A percentile compares a stretch with the other conserved stretches of the same genome.
Conservation (phyloP, 2,329 filamentous ascomycete species). For the Juglanconis juglandina region DNA sequence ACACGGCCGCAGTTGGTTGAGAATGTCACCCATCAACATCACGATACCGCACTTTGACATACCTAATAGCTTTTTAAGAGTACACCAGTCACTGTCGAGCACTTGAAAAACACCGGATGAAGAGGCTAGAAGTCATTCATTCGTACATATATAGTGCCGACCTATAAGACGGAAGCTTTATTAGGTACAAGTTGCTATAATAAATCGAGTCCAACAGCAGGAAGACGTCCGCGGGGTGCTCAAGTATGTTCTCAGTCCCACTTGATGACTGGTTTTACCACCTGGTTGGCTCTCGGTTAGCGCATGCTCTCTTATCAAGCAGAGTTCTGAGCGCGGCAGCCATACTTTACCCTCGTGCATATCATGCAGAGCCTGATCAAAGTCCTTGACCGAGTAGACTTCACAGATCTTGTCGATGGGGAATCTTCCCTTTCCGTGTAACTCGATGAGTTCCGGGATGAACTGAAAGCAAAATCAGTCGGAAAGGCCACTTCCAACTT, state of each 20-base stretch:
- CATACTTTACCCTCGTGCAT: conserved; percentile 25
- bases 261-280: conserved; percentile 18
- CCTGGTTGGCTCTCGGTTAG: conserved; percentile 7
- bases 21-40: too few relatives aligned
- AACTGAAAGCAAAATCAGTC: conserved; percentile 21
- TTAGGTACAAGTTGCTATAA: not conserved
- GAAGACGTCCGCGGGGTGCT: not conserved
- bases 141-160: too few relatives aligned
- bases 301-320: not conserved
- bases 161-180: too few relatives aligned
- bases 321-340: not conserved
- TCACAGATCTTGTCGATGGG: conserved; percentile 31
- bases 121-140: too few relatives aligned
- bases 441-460: conserved; percentile 29
- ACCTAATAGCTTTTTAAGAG: too few relatives aligned
- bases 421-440: conserved; percentile 31
- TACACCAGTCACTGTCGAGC: too few relatives aligned
- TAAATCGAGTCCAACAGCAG: not conserved
- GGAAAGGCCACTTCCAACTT: not conserved
- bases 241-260: conserved; percentile 12
- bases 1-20: too few relatives aligned
- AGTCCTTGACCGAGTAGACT: conserved; percentile 26
- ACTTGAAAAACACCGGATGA: too few relatives aligned
- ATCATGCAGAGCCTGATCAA: conserved; percentile 24
- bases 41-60: too few relatives aligned